Conservation (phyloP, 2,329 filamentous ascomycete genomes). For the Colletotrichum ledebouriae region DNA sequence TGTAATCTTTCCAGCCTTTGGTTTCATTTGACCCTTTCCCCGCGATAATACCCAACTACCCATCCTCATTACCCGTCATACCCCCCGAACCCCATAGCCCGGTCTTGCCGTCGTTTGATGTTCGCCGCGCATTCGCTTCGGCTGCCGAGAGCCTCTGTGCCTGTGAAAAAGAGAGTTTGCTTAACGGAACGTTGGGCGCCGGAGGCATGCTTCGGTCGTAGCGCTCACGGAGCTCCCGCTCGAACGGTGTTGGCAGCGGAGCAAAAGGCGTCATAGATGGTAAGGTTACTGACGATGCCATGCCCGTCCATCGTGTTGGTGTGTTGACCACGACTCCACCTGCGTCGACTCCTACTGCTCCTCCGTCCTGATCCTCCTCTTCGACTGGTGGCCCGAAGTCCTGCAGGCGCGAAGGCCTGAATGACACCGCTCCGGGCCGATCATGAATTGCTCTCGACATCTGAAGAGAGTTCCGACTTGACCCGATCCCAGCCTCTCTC, state of each 20-base stretch:
- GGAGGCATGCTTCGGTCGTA: conserved; percentile 33
- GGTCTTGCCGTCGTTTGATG: not conserved
- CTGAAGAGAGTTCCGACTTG: conserved; percentile 18
- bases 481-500: conserved; percentile 9
- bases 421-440: conserved; percentile 14
- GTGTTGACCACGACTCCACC: conserved; percentile 51
- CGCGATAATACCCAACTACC: not conserved
- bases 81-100: not conserved
- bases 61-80: not conserved
- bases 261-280: conserved; percentile 59
- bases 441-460: conserved; percentile 34
- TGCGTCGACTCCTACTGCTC: conserved; percentile 20
- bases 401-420: conserved; percentile 24
- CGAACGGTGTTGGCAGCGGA: conserved; percentile 59
- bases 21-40: too few species aligned
- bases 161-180: conserved; percentile 35
- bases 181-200: conserved; percentile 12
- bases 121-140: conserved; percentile 15
- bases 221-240: conserved; percentile 50
- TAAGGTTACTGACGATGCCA: conserved; percentile 54
- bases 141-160: conserved; percentile 27
- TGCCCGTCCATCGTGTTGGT: conserved; percentile 62
- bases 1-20: not conserved
- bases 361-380: conserved; percentile 39
- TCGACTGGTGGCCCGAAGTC: conserved; percentile 21